A percentile compares a stretch with the other conserved stretches of the same genome.
Conservation (phyloP, 1,284 basidiomycete genomes). For the Cryptococcus jaspeensis region DNA sequence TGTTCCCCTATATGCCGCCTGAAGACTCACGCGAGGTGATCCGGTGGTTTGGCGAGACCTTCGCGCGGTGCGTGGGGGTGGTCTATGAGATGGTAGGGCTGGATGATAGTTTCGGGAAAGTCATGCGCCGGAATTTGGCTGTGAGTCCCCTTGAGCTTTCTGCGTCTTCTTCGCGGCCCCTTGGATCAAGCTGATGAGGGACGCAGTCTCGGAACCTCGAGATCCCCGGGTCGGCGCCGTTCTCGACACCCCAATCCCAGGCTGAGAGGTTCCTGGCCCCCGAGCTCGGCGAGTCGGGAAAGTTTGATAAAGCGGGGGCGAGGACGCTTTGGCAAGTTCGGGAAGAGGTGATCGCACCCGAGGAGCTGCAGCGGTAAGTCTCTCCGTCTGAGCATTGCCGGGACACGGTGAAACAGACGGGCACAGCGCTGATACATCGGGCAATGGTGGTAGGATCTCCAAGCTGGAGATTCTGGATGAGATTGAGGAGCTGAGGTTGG, state of each 20-base stretch:
- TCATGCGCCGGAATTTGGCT: slow-evolving; percentile 82
- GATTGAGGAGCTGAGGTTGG: slow-evolving; percentile 84
- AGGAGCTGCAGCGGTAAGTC: slow-evolving; percentile 65
- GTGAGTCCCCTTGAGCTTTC: slow-evolving; percentile 54
- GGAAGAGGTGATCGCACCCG: slow-evolving; percentile 55
- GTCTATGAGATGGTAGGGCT: slow-evolving; percentile 90
- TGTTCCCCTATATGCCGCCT: slow-evolving; percentile 81
- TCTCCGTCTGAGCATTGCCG: not conserved
- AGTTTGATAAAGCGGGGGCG: slow-evolving; percentile 60
- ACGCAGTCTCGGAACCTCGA: slow-evolving; percentile 68
- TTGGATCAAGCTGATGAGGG: not conserved
- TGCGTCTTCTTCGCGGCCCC: not conserved
- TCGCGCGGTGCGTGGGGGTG: slow-evolving; percentile 52
- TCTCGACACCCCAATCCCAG: slow-evolving; percentile 61
- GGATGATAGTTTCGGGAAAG: slow-evolving; percentile 75
- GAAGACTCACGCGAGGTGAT: slow-evolving; percentile 62
- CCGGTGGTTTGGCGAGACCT: slow-evolving; percentile 68
- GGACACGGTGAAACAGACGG: not conserved
- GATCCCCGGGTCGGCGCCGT: slow-evolving; percentile 70
- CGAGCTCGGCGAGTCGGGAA: slow-evolving; percentile 27
- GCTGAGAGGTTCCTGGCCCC: slow-evolving; percentile 60
- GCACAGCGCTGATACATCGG: slow-evolving; percentile 6
- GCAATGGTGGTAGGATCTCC: slow-evolving; percentile 56
- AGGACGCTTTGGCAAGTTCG: slow-evolving; percentile 69
- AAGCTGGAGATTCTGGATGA: slow-evolving; percentile 83